Evolutionary conservation across 805 yeast species (phyloP).

Genomic region (Ascoidea asiatica): DNA sequence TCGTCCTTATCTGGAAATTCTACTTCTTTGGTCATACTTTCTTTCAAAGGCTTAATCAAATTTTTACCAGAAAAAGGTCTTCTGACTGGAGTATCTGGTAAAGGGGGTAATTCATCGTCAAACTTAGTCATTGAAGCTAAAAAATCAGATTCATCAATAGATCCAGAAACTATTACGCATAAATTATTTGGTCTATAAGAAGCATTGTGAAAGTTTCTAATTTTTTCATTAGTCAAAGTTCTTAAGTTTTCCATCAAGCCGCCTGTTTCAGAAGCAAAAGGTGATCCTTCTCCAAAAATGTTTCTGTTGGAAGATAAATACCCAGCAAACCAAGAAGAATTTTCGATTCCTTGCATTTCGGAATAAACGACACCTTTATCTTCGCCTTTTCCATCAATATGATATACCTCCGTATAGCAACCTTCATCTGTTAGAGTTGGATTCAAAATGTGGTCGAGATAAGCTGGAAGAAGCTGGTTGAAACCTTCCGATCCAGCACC

Average conservation of each 20-base stretch:
- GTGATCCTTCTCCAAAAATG: slow-evolving; percentile 45
- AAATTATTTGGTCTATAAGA: slow-evolving; percentile 76
- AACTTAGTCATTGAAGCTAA: slow-evolving; percentile 43
- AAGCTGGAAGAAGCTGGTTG: slow-evolving; percentile 68
- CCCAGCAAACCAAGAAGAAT: slow-evolving; percentile 56
- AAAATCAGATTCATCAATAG: slow-evolving; percentile 66
- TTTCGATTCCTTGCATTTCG: slow-evolving; percentile 92
- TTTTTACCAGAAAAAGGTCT: slow-evolving; percentile 73
- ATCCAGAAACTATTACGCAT: slow-evolving; percentile 74
- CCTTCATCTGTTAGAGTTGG: slow-evolving; percentile 88
- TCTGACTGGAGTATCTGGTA: slow-evolving; percentile 19
- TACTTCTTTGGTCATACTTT: slow-evolving; percentile 32
- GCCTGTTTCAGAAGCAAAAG: slow-evolving; percentile 90
- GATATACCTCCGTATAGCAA: slow-evolving; percentile 89
- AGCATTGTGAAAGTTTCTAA: slow-evolving; percentile 57
- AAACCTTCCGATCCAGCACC: slow-evolving; percentile 98
- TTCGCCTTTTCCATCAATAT: slow-evolving; percentile 77
- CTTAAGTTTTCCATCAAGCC: slow-evolving; percentile 74
- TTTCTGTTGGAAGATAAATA: slow-evolving; percentile 46
- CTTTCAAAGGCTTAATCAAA: slow-evolving; percentile 20
- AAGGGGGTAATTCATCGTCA: slow-evolving; percentile 39
- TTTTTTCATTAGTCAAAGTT: slow-evolving; percentile 55
- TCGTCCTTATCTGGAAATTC: slow-evolving; percentile 88
- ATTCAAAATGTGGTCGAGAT: slow-evolving; percentile 71
- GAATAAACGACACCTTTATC: slow-evolving; percentile 96